These are phyloP conservation scores for Acrodontium crateriforme DNA, from an alignment of 2,329 filamentous ascomycete genomes.

Conservation along the genomic window DNA sequence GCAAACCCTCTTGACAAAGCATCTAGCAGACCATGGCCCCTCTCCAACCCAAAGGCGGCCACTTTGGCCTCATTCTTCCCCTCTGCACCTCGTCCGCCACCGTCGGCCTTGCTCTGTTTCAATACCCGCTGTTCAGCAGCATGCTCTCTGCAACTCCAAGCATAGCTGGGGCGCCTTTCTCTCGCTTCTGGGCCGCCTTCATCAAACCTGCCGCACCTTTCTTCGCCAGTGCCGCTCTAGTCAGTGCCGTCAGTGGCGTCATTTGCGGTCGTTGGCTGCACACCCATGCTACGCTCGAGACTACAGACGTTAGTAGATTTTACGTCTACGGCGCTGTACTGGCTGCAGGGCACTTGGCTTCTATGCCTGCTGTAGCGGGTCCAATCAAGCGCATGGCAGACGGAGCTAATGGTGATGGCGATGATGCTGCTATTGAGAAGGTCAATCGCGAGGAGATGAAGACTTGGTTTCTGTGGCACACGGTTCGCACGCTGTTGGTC, in stretches of 20 bases:
- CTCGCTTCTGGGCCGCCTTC: slow-evolving; percentile 14
- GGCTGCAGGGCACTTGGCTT: slow-evolving; percentile 15
- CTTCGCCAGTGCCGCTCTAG: slow-evolving; percentile 9
- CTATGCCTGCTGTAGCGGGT: slow-evolving; percentile 10
- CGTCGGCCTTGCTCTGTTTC: slow-evolving; percentile 17
- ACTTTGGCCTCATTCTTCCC: slow-evolving; percentile 18
- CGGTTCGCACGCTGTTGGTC: slow-evolving; percentile 13
- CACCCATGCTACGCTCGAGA: slow-evolving; percentile 14
- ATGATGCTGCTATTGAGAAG: slow-evolving; percentile 8
- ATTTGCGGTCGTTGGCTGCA: slow-evolving; percentile 14
- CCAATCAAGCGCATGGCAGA: slow-evolving; percentile 12
- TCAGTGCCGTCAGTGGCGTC: slow-evolving; percentile 10
- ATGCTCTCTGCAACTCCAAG: slow-evolving; percentile 10
- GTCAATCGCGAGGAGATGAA: slow-evolving; percentile 14
- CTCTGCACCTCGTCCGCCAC: slow-evolving; percentile 18
- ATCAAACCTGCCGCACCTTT: slow-evolving; percentile 11
- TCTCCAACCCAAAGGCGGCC: slow-evolving; percentile 11
- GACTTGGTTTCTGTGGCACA: slow-evolving; percentile 16
- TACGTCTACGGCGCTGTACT: slow-evolving; percentile 16
- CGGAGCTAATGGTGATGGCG: slow-evolving; percentile 3
- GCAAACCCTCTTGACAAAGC: too few relatives aligned
- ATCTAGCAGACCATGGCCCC: too few relatives aligned
- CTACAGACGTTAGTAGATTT: slow-evolving; percentile 14
- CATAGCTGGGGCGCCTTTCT: slow-evolving; percentile 14
- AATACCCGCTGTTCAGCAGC: slow-evolving; percentile 15